Conservation (phyloP, 2,329 filamentous ascomycete genomes). For the Diaporthe vexans region DNA sequence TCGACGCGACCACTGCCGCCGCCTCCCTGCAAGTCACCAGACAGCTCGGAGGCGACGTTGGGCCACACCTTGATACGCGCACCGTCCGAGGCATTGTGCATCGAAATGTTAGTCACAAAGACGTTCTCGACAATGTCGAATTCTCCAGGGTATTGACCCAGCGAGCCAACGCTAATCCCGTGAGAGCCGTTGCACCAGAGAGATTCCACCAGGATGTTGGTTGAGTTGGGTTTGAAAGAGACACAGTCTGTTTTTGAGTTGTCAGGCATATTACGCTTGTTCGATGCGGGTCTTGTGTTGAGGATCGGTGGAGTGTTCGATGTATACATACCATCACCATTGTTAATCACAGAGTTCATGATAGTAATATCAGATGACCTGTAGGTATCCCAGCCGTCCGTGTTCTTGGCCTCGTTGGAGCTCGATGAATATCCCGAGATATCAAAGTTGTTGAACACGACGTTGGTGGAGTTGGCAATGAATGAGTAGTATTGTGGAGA, state of each 20-base stretch:
- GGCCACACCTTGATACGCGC: conserved; percentile 79
- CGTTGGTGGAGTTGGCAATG: conserved; percentile 71
- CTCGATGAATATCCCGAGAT: conserved; percentile 68
- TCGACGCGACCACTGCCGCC: conserved; percentile 71
- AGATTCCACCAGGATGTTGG: conserved; percentile 76
- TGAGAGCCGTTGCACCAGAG: conserved; percentile 78
- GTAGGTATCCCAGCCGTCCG: conserved; percentile 74
- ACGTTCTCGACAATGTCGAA: conserved; percentile 78
- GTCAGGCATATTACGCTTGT: not conserved
- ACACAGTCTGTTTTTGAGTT: conserved; percentile 65
- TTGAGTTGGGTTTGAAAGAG: conserved; percentile 81
- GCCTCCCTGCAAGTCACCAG: conserved; percentile 69
- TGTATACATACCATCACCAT: conserved; percentile 65
- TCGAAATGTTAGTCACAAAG: conserved; percentile 72
- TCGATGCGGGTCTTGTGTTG: not conserved
- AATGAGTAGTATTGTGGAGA: conserved; percentile 71
- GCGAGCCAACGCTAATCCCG: conserved; percentile 79
- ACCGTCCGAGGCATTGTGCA: conserved; percentile 73
- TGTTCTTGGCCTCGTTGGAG: conserved; percentile 72
- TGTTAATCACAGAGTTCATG: conserved; percentile 74
- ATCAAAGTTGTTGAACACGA: conserved; percentile 73
- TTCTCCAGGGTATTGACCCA: conserved; percentile 75
- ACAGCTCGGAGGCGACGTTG: conserved; percentile 45
- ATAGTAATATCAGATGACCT: conserved; percentile 72
- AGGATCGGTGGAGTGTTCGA: not conserved